Evolutionary conservation across 2,329 filamentous ascomycete genomes (phyloP), one percentile per base, ranked within the genome.

Genomic region (Aspergillus awamori): DNA sequence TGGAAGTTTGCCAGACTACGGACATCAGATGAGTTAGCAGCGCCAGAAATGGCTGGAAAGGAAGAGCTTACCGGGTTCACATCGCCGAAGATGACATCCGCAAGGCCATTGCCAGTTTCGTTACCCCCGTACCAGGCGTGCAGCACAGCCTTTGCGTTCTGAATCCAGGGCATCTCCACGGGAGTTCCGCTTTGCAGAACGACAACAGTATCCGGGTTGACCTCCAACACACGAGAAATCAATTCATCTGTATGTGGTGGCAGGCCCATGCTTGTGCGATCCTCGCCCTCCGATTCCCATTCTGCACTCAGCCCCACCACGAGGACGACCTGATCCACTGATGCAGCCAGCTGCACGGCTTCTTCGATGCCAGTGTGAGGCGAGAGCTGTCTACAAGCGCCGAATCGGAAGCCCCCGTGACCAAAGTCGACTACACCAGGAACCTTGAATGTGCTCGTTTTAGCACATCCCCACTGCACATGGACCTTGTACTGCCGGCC

Each of bases 91-190:
- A 93, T 78, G 2, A 93, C 82, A 66, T 93, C 90, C 0, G 88
- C 89, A 63, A 94, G 87, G 13, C 86, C 87, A 69, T 93, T 91
- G 8, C 90, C 91, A 1, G 88, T 89, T 78, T 94, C 90, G 67
- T 93, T 90, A 15, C 91, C 90, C 60, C 89, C 89, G 68, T 91
- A 93, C 90, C 90, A 93, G 2, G 89, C 89, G 70, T 93, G 89
- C 1, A 92, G 70, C 2, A 93, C 77, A 1, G 86, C 85, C 4
- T 77, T 76, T 2, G 76, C 75, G 20, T 74, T 67, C 5, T 76
- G 67, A 8, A 70, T 69, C 74, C 80, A 79, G 0, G 79, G 80
- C 70, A 82, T 79, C 8, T 73, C 76, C 10, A 82, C 74, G 0
- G 90, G 89, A 0, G 89, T 90, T 28, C 90, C 90, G 0, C 88